Base-by-base conservation (phyloP, 441 rosid genomes). In the Capsella rubella region DNA sequence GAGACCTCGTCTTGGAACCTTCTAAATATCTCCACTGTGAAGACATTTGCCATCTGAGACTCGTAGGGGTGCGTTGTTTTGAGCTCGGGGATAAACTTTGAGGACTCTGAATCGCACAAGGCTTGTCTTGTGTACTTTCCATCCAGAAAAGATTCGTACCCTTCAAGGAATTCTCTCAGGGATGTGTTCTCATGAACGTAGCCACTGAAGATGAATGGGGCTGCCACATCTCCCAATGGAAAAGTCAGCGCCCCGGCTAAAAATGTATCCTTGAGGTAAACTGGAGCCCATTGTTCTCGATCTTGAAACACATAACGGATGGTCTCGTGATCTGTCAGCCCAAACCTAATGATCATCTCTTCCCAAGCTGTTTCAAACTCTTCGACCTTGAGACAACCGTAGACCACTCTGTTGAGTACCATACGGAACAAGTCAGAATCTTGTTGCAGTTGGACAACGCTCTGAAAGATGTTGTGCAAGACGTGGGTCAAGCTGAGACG, bases 361-460 rank as follows among this genome's bases (percentile, higher is more conserved):
- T 86, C 89, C 95, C 97, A 93, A 16, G 87, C 93, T 76, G 64
- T 66, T 80, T 93, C 98, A 77, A 91, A 93, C 50, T 93, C 96
- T 37, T 87, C 95, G 15, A 84, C 88, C 83, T 82, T 88, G 64
- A 83, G 76, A 56, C 85, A 81, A 54, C 90, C 86, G 71, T 82
- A 86, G 40, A 93, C 76, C 28, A 81, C 75, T 59, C 80, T 78
- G 74, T 80, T 82, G 55, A 93, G 72, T 61, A 78, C 71, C 49
- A 80, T 64, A 76, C 82, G 83, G 78, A 91, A 88, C 32, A 74
- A 81, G 51, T 81, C 89, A 16, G 76, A 70, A 12, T 90, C 91
- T 64, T 73, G 83, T 57, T 21, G 25, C 2, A 84, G 56, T 34
- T 73, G 84, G 11, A 81, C 85, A 57, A 84, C 49, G 66, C 80